Evolutionary conservation across 495 filamentous ascomycete genomes (phyloP), one percentile per base, ranked within the genome.

Genomic region (Hyaloscypha variabilis): DNA sequence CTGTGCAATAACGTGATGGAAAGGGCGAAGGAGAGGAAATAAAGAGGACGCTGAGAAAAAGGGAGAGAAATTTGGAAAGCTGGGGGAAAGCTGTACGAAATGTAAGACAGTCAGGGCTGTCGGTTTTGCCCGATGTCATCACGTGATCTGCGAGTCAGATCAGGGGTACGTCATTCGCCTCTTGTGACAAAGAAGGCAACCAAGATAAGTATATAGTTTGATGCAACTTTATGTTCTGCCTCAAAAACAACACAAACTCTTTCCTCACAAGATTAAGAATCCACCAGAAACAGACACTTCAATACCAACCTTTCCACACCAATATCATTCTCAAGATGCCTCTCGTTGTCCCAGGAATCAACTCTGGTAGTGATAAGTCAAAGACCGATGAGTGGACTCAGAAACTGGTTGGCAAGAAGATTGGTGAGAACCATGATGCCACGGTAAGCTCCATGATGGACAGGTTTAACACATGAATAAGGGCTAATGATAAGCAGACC

Each of bases 361-460:
- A 81, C 72, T 83, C 77, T 49, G 53, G 24, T 29, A 63, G 39
- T 51, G 79, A 75, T 60, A 73, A 71, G 59, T 79, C 83, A 71
- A 75, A 78, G 73, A 87, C 86, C 66, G 77, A 83, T 46, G 84
- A 89, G 66, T 94, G 91, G 91, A 76, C 76, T 50, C 85, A 81
- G 75, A 91, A 92, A 82, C 79, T 94, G 19, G 85, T 88, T 58
- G 91, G 91, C 65, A 94, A 94, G 87, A 91, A 85, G 72, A 73
- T 87, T 49, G 80, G 78, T 26, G 84, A 87, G 6, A 70, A 72
- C 8, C 76, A 71, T 60, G 77, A 87, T 75, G 77, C 78, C 42
- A 74, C 71, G 11, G 86, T 88, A 74, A 59, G 81, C 76, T 49
- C 3, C 8, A 56, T 10, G 21, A 36, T 17, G 14, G 42, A 23